Percentiles rank a stretch among this genome's conserved stretches.
Conservation (phyloP, 108 stramenopile species). For the Hondaea fermentalgiana region DNA sequence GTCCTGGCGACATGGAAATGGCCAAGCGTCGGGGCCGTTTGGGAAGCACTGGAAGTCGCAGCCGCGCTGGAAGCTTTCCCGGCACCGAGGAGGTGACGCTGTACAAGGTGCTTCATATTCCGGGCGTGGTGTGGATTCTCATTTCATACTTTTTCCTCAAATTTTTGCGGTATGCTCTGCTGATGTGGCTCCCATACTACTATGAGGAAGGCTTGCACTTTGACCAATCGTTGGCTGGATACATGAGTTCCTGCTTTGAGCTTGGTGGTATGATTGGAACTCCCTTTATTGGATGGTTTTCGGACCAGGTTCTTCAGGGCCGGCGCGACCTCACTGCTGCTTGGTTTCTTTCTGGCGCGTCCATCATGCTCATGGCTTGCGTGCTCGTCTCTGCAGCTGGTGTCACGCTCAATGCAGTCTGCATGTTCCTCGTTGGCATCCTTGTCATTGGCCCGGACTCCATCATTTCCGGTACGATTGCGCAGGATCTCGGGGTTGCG, state of each 20-base stretch:
- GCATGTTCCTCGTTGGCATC: constrained; percentile 9
- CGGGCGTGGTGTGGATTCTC: not conserved
- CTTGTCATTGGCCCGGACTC: constrained; percentile 9
- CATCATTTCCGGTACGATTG: not conserved
- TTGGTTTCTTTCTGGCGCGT: not conserved
- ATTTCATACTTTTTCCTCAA: constrained; percentile 12
- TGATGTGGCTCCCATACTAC: constrained; percentile 13
- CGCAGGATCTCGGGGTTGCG: not conserved
- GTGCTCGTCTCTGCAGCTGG: not conserved
- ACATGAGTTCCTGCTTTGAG: not conserved
- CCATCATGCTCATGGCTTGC: not conserved
- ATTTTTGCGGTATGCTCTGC: constrained; percentile 1
- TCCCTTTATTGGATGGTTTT: constrained; percentile 10
- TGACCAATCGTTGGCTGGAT: not conserved
- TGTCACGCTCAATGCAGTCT: not conserved
- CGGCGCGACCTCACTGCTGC: not conserved
- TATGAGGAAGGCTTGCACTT: constrained; percentile 15
- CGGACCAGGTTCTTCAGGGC: not conserved
- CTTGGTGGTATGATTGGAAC: not conserved
- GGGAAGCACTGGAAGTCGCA: too few relatives aligned
- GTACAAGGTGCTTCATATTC: not conserved
- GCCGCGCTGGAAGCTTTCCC: too few relatives aligned
- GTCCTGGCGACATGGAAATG: too few relatives aligned
- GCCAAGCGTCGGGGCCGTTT: too few relatives aligned
- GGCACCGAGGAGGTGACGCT: too few relatives aligned